Evolutionary conservation across 1,284 basidiomycete genomes (phyloP).

Genomic region (Rhodotorula sp.): DNA sequence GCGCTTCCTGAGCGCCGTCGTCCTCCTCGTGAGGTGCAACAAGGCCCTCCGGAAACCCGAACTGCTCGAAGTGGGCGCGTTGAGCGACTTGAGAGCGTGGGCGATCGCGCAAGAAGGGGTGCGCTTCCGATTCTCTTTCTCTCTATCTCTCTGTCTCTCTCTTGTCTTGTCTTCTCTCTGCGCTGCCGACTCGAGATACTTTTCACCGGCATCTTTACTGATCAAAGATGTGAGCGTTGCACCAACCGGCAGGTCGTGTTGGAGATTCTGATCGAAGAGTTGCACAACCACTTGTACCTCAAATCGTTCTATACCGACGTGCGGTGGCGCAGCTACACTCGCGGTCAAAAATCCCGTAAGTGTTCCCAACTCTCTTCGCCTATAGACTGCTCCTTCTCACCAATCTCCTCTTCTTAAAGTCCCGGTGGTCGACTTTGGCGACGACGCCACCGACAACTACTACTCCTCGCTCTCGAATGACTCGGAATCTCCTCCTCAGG

Average conservation of each 20-base stretch:
- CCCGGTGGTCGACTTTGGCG: conserved; percentile 60
- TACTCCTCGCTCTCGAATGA: conserved; percentile 40
- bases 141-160: background rate
- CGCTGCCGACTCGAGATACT: too few species aligned
- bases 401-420: conserved; percentile 50
- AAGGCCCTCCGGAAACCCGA: conserved; percentile 90
- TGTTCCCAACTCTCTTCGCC: conserved; percentile 15
- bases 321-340: conserved; percentile 80
- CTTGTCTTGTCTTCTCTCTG: too few species aligned
- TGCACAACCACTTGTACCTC: conserved; percentile 96
- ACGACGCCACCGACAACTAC: conserved; percentile 51
- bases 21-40: conserved; percentile 80
- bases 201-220: too few species aligned
- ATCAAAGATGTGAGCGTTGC: too few species aligned
- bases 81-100: conserved; percentile 84
- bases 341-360: conserved; percentile 75
- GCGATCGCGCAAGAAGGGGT: conserved; percentile 83
- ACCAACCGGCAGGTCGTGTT: conserved; percentile 63
- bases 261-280: conserved; percentile 91
- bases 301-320: conserved; percentile 95
- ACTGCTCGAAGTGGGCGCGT: conserved; percentile 89
- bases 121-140: conserved; percentile 44
- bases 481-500: conserved; percentile 7
- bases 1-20: conserved; percentile 81
- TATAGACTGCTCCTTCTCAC: too few species aligned